phyloP scores from a whole-genome alignment of 176 grass and related monocot species.

The Lolium perenne region DNA sequence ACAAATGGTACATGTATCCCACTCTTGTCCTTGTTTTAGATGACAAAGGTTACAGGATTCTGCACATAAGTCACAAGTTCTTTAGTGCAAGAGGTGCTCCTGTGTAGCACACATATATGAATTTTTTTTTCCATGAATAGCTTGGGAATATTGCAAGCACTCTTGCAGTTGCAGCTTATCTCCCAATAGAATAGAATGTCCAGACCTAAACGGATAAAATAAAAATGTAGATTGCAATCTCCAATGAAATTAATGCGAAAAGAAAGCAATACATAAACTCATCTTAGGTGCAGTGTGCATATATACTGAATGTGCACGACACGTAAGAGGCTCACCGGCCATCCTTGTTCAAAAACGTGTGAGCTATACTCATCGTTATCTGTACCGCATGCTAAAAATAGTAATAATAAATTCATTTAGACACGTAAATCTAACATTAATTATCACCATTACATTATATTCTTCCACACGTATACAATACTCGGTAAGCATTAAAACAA shows the following conservation, averaged over 20 bases:
- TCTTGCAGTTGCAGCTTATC: neutral
- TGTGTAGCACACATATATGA: neutral
- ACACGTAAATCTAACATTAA: neutral
- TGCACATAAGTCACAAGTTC: neutral
- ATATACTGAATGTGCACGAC: neutral
- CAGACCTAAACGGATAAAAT: neutral
- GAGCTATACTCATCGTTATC: neutral
- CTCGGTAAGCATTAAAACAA: neutral
- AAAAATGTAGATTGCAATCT: neutral
- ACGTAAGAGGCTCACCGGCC: neutral
- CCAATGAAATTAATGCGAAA: too few relatives aligned
- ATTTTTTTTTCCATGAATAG: neutral
- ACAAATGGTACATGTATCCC: neutral
- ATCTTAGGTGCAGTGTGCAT: neutral
- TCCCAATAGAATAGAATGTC: neutral
- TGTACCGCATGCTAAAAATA: conserved; percentile 1
- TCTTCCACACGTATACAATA: conserved; percentile 7
- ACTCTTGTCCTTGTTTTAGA: neutral
- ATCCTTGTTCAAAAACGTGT: neutral
- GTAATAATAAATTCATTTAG: neutral
- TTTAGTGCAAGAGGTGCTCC: neutral
- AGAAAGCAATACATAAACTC: neutral
- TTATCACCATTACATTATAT: neutral
- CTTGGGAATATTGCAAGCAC: neutral
- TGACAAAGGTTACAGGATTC: neutral